Base-by-base conservation (phyloP, 2,329 filamentous ascomycete species). In the Trichoderma oligosporum region DNA sequence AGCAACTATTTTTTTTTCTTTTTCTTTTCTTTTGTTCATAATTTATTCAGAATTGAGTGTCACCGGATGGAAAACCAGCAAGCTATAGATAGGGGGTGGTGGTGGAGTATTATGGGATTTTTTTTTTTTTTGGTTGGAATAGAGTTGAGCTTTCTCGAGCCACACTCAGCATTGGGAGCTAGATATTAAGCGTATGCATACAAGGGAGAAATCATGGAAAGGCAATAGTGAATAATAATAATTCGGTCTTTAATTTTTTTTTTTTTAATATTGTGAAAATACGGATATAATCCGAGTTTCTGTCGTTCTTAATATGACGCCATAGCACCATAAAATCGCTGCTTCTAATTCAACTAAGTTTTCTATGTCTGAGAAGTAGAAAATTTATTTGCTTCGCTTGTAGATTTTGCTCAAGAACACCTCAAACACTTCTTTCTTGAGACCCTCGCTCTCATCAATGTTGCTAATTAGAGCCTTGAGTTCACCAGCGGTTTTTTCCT, bases 331-430 rank as follows among this genome's bases (percentile, higher is more conserved):
- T 51, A 9, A 51, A 27, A 29, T 38, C 33, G 24, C 35, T 44
- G 29, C 24, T 48, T 49, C 22, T 41, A 24, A 39, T 14, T 38
- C 22, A 36, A 6, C 33, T 45, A 14, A 7, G 18, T 29, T 51
- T 14, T 45, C 14, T 46, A 36, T 38, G 36, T 38, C 31, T 18
- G n/a, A 42, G 35, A 29, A 27, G 16, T 27, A 25, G 7, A 8
- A n/a, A 7, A 9, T 31, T 73, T 89, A 97, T 78, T 96, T 97
- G 82, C 84, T 94, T 70, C 94, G 83, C 85, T 96, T 96, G 83
- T 97, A 97, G 71, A 99, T 97, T 83, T 99, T 99, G 74, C 81
- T 80, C 63, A 99, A 79, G 81, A 97, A 99, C 42, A 83, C 82
- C 67, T 96, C 88, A 65, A 97, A 96, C 38, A 97, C 83, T 59